Percentiles rank a stretch among this genome's conserved stretches.
These are phyloP conservation scores for Aureobasidium namibiae DNA, from an alignment of 2,329 filamentous ascomycete genomes.

Conservation along the genomic window DNA sequence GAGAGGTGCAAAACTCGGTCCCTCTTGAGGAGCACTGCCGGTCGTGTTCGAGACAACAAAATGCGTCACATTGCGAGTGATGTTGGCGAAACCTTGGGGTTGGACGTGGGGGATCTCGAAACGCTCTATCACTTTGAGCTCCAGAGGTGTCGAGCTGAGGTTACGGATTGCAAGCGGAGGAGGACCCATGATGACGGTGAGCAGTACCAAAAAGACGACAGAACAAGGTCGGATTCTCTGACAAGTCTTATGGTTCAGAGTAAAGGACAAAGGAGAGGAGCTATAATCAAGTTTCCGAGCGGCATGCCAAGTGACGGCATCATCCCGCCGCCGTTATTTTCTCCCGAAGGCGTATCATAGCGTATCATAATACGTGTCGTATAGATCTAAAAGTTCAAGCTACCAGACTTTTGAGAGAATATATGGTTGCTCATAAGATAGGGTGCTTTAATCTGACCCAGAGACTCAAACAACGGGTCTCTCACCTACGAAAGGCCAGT, in stretches of 20 bases:
- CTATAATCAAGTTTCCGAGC: background rate
- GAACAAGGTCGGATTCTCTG: background rate
- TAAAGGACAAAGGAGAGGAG: background rate
- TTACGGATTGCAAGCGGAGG: constrained; percentile 66
- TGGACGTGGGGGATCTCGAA: constrained; percentile 51
- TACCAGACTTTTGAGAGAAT: no score
- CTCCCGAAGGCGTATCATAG: background rate
- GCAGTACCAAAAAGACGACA: background rate
- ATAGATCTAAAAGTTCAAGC: background rate
- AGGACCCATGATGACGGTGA: background rate
- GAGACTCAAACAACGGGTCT: no score
- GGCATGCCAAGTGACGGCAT: constrained; percentile 1
- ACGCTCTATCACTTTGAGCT: constrained; percentile 65
- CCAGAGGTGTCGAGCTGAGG: constrained; percentile 63
- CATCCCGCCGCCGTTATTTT: background rate
- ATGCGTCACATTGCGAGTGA: constrained; percentile 36
- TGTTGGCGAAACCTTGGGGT: constrained; percentile 29
- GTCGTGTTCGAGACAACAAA: constrained; percentile 35
- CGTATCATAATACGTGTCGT: background rate
- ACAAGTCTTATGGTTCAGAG: background rate
- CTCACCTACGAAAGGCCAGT: no score
- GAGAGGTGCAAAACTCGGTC: constrained; percentile 21
- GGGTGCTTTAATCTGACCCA: no score
- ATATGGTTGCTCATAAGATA: no score
- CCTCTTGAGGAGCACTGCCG: constrained; percentile 26